Conservation (phyloP, 768 basidiomycete genomes). For the Tephrocybe sp. region DNA sequence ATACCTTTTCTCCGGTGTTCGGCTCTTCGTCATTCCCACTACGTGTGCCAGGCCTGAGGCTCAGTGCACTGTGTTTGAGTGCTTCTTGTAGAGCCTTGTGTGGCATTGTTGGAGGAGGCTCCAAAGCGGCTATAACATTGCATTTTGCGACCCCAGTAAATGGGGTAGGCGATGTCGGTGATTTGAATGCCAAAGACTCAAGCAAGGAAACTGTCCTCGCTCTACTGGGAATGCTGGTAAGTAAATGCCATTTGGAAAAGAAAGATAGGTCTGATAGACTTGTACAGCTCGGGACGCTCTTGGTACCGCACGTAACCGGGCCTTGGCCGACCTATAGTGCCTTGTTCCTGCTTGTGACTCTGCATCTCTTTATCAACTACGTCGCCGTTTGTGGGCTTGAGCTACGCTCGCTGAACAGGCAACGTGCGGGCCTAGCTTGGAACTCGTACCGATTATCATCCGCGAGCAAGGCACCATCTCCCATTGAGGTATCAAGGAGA, state of each 20-base stretch:
- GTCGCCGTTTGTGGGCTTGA: constrained; percentile 57
- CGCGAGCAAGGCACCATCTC: constrained; percentile 25
- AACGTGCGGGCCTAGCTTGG: constrained; percentile 59
- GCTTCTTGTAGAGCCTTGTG: constrained; percentile 61
- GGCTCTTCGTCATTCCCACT: constrained; percentile 35
- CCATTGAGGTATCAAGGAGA: constrained; percentile 34
- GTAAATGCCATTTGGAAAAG: constrained; percentile 16
- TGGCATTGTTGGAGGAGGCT: constrained; percentile 64
- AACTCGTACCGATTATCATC: constrained; percentile 30
- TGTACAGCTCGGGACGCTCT: constrained; percentile 57
- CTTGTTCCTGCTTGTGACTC: constrained; percentile 49
- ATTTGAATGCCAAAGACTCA: constrained; percentile 70
- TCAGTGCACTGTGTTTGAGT: constrained; percentile 55
- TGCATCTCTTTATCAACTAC: constrained; percentile 62
- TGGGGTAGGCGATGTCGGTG: constrained; percentile 64
- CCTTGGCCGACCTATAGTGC: constrained; percentile 47
- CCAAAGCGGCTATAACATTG: constrained; percentile 66
- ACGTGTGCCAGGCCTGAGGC: constrained; percentile 38
- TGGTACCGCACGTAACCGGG: constrained; percentile 56
- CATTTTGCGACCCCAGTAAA: constrained; percentile 58
- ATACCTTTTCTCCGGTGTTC: constrained; percentile 59
- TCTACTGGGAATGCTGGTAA: constrained; percentile 65
- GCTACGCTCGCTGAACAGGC: constrained; percentile 59
- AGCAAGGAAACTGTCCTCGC: constrained; percentile 73
- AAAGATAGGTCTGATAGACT: neutral